Evolutionary conservation across 805 yeast species (phyloP).

Genomic region (Diddensiella transvaalensis): DNA sequence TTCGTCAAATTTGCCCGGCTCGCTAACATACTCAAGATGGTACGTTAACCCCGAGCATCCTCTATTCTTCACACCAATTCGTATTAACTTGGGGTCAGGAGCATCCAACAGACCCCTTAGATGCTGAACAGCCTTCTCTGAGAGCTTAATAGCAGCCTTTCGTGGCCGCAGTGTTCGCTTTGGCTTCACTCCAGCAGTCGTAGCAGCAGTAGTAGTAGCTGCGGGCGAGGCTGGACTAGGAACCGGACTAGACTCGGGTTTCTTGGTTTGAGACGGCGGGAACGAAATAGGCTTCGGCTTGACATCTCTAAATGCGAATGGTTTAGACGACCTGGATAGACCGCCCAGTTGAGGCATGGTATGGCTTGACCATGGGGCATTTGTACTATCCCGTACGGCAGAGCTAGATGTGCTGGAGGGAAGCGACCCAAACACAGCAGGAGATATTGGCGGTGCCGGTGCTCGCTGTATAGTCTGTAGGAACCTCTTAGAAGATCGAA

Average conservation of each 20-base stretch:
- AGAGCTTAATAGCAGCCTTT: slow-evolving; percentile 81
- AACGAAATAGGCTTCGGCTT: slow-evolving; percentile 4
- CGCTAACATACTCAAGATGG: slow-evolving; percentile 81
- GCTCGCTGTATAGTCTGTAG: slow-evolving; percentile 13
- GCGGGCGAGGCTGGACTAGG: slow-evolving; percentile 2
- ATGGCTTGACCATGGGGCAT: slow-evolving; percentile 15
- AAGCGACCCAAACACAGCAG: slow-evolving; percentile 13
- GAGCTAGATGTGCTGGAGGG: slow-evolving; percentile 15
- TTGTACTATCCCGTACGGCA: neutral
- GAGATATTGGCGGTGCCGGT: slow-evolving; percentile 12
- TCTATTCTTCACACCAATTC: slow-evolving; percentile 92
- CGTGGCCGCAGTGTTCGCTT: slow-evolving; percentile 71
- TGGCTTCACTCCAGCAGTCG: slow-evolving; percentile 34
- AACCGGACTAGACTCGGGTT: neutral
- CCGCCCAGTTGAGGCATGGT: slow-evolving; percentile 10
- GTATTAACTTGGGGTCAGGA: slow-evolving; percentile 84
- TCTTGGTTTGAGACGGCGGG: too few relatives aligned
- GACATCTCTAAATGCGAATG: slow-evolving; percentile 3
- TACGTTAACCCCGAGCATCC: slow-evolving; percentile 97
- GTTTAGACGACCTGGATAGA: slow-evolving; percentile 9
- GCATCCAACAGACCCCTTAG: slow-evolving; percentile 61
- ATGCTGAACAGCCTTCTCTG: slow-evolving; percentile 73
- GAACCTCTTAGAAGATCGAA: slow-evolving; percentile 13
- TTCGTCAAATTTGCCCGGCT: slow-evolving; percentile 95
- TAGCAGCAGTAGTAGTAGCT: slow-evolving; percentile 16